Percentiles rank a stretch among this genome's conserved stretches.
Evolutionary conservation across 2,329 filamentous ascomycete species (phyloP).

Genomic region (Arthrobotrys iridis): DNA sequence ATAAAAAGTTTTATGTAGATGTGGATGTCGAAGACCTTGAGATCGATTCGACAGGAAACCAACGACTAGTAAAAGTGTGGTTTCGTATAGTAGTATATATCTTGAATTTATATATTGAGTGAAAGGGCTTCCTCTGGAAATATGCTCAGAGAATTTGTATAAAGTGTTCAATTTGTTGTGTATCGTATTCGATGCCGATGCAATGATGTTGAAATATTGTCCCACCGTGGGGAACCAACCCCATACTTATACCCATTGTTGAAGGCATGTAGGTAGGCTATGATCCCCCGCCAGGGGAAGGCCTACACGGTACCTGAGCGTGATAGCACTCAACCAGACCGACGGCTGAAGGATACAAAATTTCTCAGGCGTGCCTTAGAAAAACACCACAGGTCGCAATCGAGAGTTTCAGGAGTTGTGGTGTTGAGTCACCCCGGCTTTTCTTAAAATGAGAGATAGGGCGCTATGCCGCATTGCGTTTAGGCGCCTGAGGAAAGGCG

Average conservation of each 20-base stretch:
- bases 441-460: not conserved
- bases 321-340: not conserved
- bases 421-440: slow-evolving; percentile 22
- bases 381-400: not conserved
- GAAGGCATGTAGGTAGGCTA: not conserved
- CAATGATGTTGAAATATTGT: slow-evolving; percentile 26
- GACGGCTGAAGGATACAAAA: not conserved
- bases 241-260: slow-evolving; percentile 25
- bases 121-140: slow-evolving; percentile 11
- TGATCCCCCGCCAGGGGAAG: too few relatives aligned
- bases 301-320: not conserved
- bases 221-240: not conserved
- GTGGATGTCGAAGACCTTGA: slow-evolving; percentile 9
- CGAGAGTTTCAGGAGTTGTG: slow-evolving; percentile 15
- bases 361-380: slow-evolving; percentile 30
- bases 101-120: not conserved
- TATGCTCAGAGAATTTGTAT: not conserved
- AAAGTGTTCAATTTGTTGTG: not conserved
- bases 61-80: slow-evolving; percentile 50
- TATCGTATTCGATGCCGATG: not conserved
- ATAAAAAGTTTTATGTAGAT: not conserved
- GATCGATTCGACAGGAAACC: slow-evolving; percentile 22
- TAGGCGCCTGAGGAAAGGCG: slow-evolving; percentile 5
- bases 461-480: slow-evolving; percentile 3
- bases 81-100: not conserved